phyloP scores from a whole-genome alignment of 225 moss, liverwort and hornwort genomes.

The Polytrichum commune region DNA sequence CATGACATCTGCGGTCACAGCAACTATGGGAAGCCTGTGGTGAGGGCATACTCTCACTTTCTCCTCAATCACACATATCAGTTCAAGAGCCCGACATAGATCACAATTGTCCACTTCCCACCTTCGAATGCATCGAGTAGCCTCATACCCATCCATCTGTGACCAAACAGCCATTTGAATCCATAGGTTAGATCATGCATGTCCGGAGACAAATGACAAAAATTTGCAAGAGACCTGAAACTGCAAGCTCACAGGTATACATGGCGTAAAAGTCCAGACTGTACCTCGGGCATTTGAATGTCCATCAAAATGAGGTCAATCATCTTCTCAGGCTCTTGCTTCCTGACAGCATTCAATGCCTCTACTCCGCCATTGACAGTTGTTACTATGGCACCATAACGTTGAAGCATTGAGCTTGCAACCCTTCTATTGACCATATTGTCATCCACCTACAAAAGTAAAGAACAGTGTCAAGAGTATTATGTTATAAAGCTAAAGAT shows the following conservation, averaged over 20 bases:
- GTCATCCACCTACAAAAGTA: conserved; percentile 60
- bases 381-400: conserved; percentile 67
- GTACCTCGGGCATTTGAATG: conserved; percentile 98
- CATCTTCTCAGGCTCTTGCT: conserved; percentile 42
- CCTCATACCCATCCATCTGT: conserved; percentile 93
- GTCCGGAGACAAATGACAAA: neutral
- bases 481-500: no score
- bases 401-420: conserved; percentile 73
- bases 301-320: conserved; percentile 90
- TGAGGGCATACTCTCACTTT: conserved; percentile 58
- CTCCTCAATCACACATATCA: conserved; percentile 29
- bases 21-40: conserved; percentile 72
- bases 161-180: neutral
- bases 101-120: conserved; percentile 75
- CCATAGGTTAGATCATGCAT: neutral
- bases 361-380: conserved; percentile 68
- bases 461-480: neutral
- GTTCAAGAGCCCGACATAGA: conserved; percentile 45
- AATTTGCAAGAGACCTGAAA: neutral
- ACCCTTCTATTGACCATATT: conserved; percentile 87
- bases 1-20: conserved; percentile 97
- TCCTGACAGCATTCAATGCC: conserved; percentile 61
- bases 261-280: no score
- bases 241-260: no score
- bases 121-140: conserved; percentile 66